These are phyloP conservation scores for Corynascus novoguineensis DNA, from an alignment of 495 filamentous ascomycete species.

Conservation along the genomic window DNA sequence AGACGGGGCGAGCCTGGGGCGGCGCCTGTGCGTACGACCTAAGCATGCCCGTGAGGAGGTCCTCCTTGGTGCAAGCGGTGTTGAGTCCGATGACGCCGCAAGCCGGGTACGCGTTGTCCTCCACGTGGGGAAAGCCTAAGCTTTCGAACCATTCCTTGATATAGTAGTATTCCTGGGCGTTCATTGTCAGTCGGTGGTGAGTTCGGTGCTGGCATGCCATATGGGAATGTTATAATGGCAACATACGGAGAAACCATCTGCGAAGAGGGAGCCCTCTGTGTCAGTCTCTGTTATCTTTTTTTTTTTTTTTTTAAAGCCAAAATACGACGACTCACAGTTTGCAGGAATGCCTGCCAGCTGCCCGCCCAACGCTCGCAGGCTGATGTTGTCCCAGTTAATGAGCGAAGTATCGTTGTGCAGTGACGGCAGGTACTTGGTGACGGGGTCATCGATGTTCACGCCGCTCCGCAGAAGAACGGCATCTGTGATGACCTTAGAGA, in stretches of 20 bases:
- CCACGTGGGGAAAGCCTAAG: slow-evolving; percentile 1
- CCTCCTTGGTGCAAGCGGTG: not conserved
- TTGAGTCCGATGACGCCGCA: slow-evolving; percentile 6
- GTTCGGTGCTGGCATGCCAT: not conserved
- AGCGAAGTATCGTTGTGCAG: not conserved
- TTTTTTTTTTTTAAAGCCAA: not conserved
- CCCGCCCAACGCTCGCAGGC: not conserved
- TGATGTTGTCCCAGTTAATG: not conserved
- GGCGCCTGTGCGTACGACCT: not conserved
- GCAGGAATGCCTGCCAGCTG: not conserved
- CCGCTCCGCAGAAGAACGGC: not conserved
- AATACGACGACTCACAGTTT: not conserved
- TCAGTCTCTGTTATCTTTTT: not conserved
- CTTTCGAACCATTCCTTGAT: not conserved
- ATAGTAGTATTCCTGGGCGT: slow-evolving; percentile 1
- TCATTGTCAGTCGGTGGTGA: not conserved
- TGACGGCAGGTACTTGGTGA: not conserved
- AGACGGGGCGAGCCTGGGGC: slow-evolving; percentile 1
- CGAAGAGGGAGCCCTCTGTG: not conserved
- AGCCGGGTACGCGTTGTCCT: not conserved
- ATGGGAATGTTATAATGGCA: not conserved
- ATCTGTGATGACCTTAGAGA: not conserved
- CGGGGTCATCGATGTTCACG: not conserved
- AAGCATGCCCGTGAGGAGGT: not conserved
- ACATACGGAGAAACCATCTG: slow-evolving; percentile 5